phyloP scores from a whole-genome alignment of 2,329 filamentous ascomycete genomes.

The Colletotrichum musicola region DNA sequence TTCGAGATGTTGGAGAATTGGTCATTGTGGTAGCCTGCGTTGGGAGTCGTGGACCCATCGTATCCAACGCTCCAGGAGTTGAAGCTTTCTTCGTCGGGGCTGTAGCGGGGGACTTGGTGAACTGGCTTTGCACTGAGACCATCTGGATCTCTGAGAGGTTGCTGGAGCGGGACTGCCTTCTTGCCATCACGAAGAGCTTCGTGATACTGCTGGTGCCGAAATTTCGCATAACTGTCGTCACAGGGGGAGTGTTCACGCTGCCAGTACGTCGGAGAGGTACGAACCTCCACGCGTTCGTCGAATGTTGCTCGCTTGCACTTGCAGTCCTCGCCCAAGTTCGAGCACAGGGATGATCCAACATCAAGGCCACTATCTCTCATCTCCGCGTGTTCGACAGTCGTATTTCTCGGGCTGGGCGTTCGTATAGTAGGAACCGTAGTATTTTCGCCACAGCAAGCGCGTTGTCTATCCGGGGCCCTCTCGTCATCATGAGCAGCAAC shows the following conservation, averaged over 20 bases:
- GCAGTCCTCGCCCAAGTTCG: background rate
- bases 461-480: background rate
- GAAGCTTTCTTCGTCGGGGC: slow-evolving; percentile 32
- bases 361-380: slow-evolving; percentile 6
- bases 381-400: background rate
- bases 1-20: background rate
- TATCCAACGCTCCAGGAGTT: slow-evolving; percentile 30
- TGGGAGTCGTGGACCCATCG: background rate
- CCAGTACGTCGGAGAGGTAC: slow-evolving; percentile 37
- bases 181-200: slow-evolving; percentile 30
- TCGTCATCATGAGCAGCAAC: too few relatives aligned
- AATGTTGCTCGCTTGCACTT: slow-evolving; percentile 27
- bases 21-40: background rate
- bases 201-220: slow-evolving; percentile 29
- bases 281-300: slow-evolving; percentile 34
- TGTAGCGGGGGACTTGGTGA: background rate
- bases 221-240: slow-evolving; percentile 26
- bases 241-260: slow-evolving; percentile 28
- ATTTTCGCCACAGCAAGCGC: too few relatives aligned
- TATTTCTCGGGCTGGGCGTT: background rate
- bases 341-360: slow-evolving; percentile 5
- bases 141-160: slow-evolving; percentile 30
- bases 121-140: slow-evolving; percentile 16
- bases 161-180: slow-evolving; percentile 28
- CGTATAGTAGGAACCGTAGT: background rate